phyloP scores from a whole-genome alignment of 345 rosid species.

The Durio zibethinus region DNA sequence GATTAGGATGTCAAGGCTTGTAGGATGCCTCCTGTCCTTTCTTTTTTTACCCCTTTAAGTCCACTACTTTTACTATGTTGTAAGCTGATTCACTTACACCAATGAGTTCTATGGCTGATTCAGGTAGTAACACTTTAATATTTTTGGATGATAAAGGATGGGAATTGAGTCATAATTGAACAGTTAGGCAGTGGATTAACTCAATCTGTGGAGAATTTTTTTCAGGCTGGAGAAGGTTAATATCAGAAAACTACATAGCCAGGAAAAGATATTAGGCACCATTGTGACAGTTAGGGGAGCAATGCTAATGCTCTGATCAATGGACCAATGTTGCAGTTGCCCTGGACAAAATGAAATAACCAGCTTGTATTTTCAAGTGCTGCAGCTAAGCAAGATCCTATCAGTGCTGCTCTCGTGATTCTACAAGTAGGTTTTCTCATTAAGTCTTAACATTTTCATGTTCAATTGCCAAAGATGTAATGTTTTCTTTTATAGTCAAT shows the following conservation, averaged over 20 bases:
- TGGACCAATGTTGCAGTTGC: slow-evolving; percentile 56
- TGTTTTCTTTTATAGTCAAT: slow-evolving; percentile 41
- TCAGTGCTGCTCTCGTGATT: slow-evolving; percentile 55
- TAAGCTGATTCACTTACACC: no score
- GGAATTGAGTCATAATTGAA: no score
- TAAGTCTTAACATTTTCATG: no score
- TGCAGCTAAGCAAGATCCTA: slow-evolving; percentile 39
- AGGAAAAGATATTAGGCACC: slow-evolving; percentile 84
- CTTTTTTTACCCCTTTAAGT: no score
- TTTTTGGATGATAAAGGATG: no score
- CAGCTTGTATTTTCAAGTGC: slow-evolving; percentile 21
- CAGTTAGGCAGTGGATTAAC: not conserved
- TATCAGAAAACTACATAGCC: slow-evolving; percentile 52
- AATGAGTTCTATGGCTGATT: no score
- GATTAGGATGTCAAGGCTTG: not conserved
- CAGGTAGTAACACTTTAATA: no score
- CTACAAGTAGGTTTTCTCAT: slow-evolving; percentile 45
- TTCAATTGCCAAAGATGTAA: not conserved
- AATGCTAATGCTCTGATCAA: slow-evolving; percentile 70
- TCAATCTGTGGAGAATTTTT: not conserved
- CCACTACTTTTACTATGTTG: no score
- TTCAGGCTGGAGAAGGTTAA: slow-evolving; percentile 73
- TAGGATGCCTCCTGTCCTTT: not conserved
- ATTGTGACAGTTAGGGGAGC: slow-evolving; percentile 87
- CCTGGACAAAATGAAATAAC: slow-evolving; percentile 53